These are phyloP conservation scores for Westerdykella sp. DNA, from an alignment of 2,329 filamentous ascomycete genomes.

Conservation along the genomic window DNA sequence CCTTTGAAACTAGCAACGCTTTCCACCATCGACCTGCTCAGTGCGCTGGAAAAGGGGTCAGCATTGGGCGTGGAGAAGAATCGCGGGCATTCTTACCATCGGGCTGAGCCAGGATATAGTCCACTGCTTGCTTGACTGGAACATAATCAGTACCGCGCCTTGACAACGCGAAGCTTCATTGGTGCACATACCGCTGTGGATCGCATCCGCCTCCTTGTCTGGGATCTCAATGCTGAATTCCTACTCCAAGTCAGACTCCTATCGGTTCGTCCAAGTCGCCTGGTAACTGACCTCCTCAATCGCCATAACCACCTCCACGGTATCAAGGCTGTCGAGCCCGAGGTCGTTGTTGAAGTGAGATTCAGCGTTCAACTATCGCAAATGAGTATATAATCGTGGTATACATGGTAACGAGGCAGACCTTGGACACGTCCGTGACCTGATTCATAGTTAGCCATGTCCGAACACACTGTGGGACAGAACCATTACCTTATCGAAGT, in stretches of 20 bases:
- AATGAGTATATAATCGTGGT: conserved; percentile 16
- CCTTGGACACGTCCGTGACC: conserved; percentile 58
- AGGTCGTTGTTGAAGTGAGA: conserved; percentile 97
- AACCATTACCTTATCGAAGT: conserved; percentile 84
- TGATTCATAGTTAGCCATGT: conserved; percentile 37
- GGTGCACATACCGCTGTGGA: conserved; percentile 74
- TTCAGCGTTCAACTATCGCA: conserved; percentile 64
- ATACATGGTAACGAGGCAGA: conserved; percentile 27
- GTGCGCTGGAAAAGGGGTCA: conserved; percentile 22
- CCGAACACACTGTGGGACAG: conserved; percentile 6
- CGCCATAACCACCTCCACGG: conserved; percentile 99
- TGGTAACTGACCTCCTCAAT: conserved; percentile 77
- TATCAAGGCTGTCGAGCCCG: conserved; percentile 93
- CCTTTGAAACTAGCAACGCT: conserved; percentile 14
- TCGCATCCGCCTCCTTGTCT: conserved; percentile 90
- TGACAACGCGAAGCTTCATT: background rate
- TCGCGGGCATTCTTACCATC: conserved; percentile 60
- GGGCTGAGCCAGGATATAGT: conserved; percentile 89
- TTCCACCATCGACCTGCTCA: conserved; percentile 16
- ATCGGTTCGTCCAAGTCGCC: conserved; percentile 1
- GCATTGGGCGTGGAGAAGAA: conserved; percentile 14
- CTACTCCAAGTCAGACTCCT: conserved; percentile 36
- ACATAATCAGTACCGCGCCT: conserved; percentile 24
- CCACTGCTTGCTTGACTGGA: conserved; percentile 84
- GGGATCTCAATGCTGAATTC: conserved; percentile 93